Base-by-base conservation (phyloP, 768 basidiomycete species). In the Gymnopilus dilepis region DNA sequence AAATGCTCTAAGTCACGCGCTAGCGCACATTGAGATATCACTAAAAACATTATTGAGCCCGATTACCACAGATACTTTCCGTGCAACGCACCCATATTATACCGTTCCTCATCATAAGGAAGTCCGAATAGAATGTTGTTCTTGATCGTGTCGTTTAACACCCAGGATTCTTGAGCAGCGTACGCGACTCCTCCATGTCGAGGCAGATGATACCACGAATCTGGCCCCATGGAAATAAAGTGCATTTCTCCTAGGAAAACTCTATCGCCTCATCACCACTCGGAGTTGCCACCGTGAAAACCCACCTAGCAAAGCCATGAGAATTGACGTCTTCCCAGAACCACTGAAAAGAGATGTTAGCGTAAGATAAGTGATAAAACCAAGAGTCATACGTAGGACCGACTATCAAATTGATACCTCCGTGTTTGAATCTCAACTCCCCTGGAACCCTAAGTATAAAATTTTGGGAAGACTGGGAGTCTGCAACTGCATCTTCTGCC, bases 121-220 rank as follows among this genome's bases (percentile, higher is more conserved):
- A 31, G 40, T 13, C 43, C 53, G n/a, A 60, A 95, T 41, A 90
- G 74, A 59, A 95, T 88, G 69, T 94, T 95, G 38, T 91, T 88
- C 77, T 83, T 64, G 56, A 90, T 88, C 0, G 88, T 90, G 60
- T 88, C 89, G 64, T 90, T 92, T 72, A 87, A 82, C 6, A 91
- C 85, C 91, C 90, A 95, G 6, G 89, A 85, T 68, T 92, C 90
- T 72, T 94, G 92, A 4, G 88, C 59, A n/a, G 53, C 53, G 31
- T 55, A 60, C 6, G 59, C 59, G 2, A 60, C n/a, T 11, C 59
- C 59, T 1, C 80, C 79, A 5, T 72, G 73, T 6, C 89, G 78
- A 22, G 91, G 91, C 4, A 92, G 80, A 61, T 83, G 84, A 73
- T 80, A 88, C 80, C 83, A 89, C 0, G 87, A 83, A 31, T 80